Percentiles rank a stretch among this genome's conserved stretches.
phyloP scores from a whole-genome alignment of 495 filamentous ascomycete species.

The Penicillium pancosmium region DNA sequence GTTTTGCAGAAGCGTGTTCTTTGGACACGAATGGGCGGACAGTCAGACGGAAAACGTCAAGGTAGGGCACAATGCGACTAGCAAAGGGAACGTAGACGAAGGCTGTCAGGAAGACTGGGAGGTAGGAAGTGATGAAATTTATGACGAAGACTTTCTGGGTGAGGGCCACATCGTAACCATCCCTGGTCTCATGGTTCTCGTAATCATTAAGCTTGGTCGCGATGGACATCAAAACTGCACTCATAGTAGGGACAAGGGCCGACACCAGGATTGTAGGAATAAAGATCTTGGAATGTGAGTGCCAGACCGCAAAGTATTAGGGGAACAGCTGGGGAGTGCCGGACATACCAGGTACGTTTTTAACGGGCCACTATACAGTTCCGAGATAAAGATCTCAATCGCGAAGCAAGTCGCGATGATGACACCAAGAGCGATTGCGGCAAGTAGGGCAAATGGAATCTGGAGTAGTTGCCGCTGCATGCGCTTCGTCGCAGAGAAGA shows the following conservation, averaged over 20 bases:
- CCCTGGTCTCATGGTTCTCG: conserved; percentile 90
- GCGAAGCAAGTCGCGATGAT: conserved; percentile 87
- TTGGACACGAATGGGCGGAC: conserved; percentile 73
- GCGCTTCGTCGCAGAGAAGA: conserved; percentile 79
- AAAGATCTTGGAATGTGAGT: conserved; percentile 66
- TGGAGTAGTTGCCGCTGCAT: conserved; percentile 80
- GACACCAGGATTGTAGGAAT: conserved; percentile 85
- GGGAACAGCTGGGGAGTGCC: not conserved
- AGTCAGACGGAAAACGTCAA: conserved; percentile 82
- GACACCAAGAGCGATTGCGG: conserved; percentile 68
- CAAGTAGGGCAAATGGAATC: conserved; percentile 82
- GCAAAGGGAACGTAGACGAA: conserved; percentile 98
- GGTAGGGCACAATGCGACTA: conserved; percentile 80
- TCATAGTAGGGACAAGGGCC: conserved; percentile 77
- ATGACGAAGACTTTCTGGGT: conserved; percentile 92
- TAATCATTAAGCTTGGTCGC: conserved; percentile 80
- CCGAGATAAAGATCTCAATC: conserved; percentile 94
- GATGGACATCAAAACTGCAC: conserved; percentile 71
- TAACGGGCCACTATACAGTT: conserved; percentile 89
- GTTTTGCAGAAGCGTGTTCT: conserved; percentile 62
- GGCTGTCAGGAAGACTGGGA: conserved; percentile 88
- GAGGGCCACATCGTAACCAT: conserved; percentile 76
- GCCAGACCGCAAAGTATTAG: not conserved
- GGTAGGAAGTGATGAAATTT: conserved; percentile 97
- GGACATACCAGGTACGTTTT: conserved; percentile 76